Evolutionary conservation across 1,139 yeast species (phyloP).

Genomic region (Yamadazyma diddensiae): DNA sequence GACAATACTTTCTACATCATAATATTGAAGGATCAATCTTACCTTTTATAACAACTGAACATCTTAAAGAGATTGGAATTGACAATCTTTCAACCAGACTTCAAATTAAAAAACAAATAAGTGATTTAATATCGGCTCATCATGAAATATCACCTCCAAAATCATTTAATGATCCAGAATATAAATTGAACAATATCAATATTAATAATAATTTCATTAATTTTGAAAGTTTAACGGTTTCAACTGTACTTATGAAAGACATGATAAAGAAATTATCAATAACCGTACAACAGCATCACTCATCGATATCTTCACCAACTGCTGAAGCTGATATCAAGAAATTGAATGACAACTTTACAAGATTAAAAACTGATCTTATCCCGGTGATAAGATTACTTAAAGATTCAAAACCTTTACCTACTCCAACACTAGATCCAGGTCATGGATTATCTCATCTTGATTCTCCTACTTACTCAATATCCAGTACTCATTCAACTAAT

Average conservation of each 20-base stretch:
- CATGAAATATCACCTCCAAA: conserved; percentile 29
- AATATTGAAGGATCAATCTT: conserved; percentile 62
- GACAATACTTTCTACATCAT: conserved; percentile 45
- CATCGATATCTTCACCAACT: conserved; percentile 23
- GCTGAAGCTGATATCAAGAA: conserved; percentile 31
- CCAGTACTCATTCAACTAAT: conserved; percentile 17
- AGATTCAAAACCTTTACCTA: conserved; percentile 56
- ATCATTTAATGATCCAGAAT: conserved; percentile 29
- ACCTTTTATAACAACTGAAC: conserved; percentile 57
- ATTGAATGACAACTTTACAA: conserved; percentile 47
- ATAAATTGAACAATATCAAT: conserved; percentile 26
- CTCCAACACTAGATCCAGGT: conserved; percentile 49
- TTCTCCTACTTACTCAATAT: conserved; percentile 33
- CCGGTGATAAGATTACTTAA: conserved; percentile 52
- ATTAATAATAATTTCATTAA: conserved; percentile 33
- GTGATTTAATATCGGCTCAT: conserved; percentile 40
- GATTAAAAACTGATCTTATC: conserved; percentile 50
- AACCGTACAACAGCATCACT: conserved; percentile 16
- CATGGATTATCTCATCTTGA: conserved; percentile 22
- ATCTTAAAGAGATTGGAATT: conserved; percentile 59
- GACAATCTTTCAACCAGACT: conserved; percentile 41
- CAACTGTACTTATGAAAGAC: conserved; percentile 36
- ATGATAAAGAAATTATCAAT: conserved; percentile 28
- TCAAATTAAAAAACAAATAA: conserved; percentile 45
- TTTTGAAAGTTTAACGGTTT: conserved; percentile 32